Conservation (phyloP, 2,329 filamentous ascomycete genomes). For the Colletotrichum eleusines region DNA sequence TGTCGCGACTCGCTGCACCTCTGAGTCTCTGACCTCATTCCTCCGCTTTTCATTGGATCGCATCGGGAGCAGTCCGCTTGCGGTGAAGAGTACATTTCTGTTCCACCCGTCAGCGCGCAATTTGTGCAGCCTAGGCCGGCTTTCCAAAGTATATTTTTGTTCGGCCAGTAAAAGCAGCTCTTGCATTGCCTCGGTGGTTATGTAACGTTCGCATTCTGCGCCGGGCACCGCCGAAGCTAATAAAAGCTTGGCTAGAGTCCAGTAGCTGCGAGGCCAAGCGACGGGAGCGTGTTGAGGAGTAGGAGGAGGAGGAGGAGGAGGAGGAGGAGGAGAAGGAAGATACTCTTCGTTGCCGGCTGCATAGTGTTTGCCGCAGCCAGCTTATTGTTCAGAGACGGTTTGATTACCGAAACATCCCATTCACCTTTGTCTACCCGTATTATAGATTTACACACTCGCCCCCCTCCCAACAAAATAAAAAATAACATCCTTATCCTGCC, state of each 20-base stretch:
- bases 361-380: slow-evolving; percentile 18
- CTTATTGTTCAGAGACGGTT: background rate
- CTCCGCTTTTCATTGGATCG: slow-evolving; percentile 29
- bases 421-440: slow-evolving; percentile 1
- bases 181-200: slow-evolving; percentile 2
- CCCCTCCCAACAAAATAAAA: background rate
- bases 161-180: slow-evolving; percentile 11
- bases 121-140: background rate
- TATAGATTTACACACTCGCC: background rate
- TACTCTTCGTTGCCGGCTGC: slow-evolving; percentile 19
- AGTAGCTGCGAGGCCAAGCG: slow-evolving; percentile 11
- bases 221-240: slow-evolving; percentile 36
- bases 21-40: slow-evolving; percentile 38
- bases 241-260: slow-evolving; percentile 10
- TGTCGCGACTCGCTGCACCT: background rate
- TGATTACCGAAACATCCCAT: slow-evolving; percentile 24
- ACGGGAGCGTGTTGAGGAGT: background rate
- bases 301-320: too few relatives aligned
- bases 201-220: slow-evolving; percentile 35
- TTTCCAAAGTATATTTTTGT: background rate
- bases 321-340: background rate
- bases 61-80: slow-evolving; percentile 29
- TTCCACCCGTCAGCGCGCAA: background rate
- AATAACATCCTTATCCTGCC: slow-evolving; percentile 8
- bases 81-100: slow-evolving; percentile 34